Evolutionary conservation across 2,329 filamentous ascomycete genomes (phyloP), one percentile per base, ranked within the genome.

Genomic region (Ascochyta fabae): DNA sequence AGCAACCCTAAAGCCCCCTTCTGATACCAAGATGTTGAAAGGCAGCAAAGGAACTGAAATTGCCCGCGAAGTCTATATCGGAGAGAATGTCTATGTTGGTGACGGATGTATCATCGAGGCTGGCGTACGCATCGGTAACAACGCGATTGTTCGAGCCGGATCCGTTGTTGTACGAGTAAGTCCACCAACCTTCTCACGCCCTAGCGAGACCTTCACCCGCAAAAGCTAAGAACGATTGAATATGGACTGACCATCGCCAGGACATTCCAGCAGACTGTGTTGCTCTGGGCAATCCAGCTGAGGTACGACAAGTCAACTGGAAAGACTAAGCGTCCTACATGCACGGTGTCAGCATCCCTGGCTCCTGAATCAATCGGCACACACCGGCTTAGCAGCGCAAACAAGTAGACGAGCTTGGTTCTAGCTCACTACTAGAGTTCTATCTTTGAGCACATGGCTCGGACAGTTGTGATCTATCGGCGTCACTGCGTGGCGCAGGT

Each of bases 61-160:
- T 54, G 92, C 90, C 13, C 85, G 86, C 29, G 80, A 83, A 16
- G 88, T 98, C 51, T 83, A 82, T 31, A 94, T 98, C 59, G 91
- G 92, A 61, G 86, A 86, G 57, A 86, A 89, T 63, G 87, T 86
- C 65, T 86, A 83, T 73, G 85, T 90, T 66, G 87, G 86, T 38
- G 83, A 84, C 6, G 81, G 83, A 50, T 85, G 83, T 51, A 84
- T 82, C 3, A 88, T 90, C 59, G 78, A 83, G 65, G 79, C 83
- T n/a, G 83, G 82, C 15, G 75, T 81, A 8, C 80, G 75, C 22
- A 83, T 86, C 48, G 81, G 82, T 9, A 80, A 79, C 48, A 81
- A 82, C 24, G 79, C 82, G 34, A 81, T 81, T 15, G 77, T 86
- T 36, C 79, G 79, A 36, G 80, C 83, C 23, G 83, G 83, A 6